Evolutionary conservation across 768 basidiomycete genomes (phyloP).

Genomic region (Mycena vulgaris): DNA sequence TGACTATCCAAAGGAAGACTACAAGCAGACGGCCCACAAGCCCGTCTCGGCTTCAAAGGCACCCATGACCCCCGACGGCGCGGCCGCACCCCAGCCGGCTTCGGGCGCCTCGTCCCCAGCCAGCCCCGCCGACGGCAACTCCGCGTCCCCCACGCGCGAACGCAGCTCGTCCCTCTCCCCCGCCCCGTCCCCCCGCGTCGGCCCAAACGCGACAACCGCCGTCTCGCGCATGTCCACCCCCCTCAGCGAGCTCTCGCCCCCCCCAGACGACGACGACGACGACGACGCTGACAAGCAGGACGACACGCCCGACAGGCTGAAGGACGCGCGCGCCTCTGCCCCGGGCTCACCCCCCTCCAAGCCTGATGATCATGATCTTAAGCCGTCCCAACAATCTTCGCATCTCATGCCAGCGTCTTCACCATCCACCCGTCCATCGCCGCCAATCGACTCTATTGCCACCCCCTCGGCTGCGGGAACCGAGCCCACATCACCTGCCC

Average conservation of each 20-base stretch:
- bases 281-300: conserved; percentile 49
- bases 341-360: conserved; percentile 37
- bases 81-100: conserved; percentile 35
- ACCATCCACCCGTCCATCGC: conserved; percentile 34
- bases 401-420: conserved; percentile 37
- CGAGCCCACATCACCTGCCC: conserved; percentile 45
- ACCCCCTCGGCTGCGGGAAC: conserved; percentile 44
- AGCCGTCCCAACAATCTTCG: conserved; percentile 41
- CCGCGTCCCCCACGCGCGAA: conserved; percentile 54
- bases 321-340: conserved; percentile 36
- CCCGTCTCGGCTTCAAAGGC: conserved; percentile 12
- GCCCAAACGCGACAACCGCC: conserved; percentile 37
- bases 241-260: conserved; percentile 82
- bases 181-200: conserved; percentile 58
- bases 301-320: conserved; percentile 3
- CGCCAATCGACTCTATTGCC: conserved; percentile 43
- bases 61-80: conserved; percentile 44
- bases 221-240: conserved; percentile 77
- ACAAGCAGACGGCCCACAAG: conserved; percentile 17
- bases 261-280: conserved; percentile 71
- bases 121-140: conserved; percentile 45
- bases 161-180: conserved; percentile 73
- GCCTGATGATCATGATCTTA: conserved; percentile 36
- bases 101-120: conserved; percentile 39
- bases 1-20: conserved; percentile 21